Percentiles rank a stretch among this genome's conserved stretches.
Conservation (phyloP, 805 yeast genomes). For the Priceomyces haplophilus region DNA sequence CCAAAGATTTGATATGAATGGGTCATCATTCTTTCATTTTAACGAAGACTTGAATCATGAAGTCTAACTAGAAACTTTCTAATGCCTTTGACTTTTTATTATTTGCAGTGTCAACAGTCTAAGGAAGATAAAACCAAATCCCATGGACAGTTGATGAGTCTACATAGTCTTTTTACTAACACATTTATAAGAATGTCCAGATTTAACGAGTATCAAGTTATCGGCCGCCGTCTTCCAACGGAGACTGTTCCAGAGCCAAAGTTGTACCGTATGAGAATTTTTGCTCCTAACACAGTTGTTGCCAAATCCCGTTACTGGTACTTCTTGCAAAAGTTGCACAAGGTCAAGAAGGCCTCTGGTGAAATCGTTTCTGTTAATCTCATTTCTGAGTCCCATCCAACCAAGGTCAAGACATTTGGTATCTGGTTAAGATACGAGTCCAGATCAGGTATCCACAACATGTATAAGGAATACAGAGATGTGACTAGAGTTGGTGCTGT, state of each 20-base stretch:
- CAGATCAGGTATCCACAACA: constrained; percentile 99
- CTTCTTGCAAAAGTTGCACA: constrained; percentile 98
- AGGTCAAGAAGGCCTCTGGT: constrained; percentile 99
- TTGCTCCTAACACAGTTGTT: constrained; percentile 97
- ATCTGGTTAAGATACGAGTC: constrained; percentile 99
- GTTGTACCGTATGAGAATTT: constrained; percentile 99
- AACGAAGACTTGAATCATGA: too few relatives aligned
- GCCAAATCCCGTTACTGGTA: constrained; percentile 99
- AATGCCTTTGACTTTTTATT: too few relatives aligned
- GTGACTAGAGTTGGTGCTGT: constrained; percentile 99
- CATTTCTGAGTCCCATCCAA: constrained; percentile 93
- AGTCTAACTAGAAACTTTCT: too few relatives aligned
- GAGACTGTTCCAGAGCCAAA: constrained; percentile 99
- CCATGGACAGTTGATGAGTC: neutral
- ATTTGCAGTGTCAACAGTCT: too few relatives aligned
- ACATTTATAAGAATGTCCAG: constrained; percentile 61
- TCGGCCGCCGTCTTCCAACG: constrained; percentile 99
- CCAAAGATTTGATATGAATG: too few relatives aligned
- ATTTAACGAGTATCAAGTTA: constrained; percentile 98
- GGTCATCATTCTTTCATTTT: too few relatives aligned
- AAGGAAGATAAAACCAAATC: too few relatives aligned
- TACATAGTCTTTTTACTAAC: constrained; percentile 20
- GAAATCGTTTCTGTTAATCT: constrained; percentile 92
- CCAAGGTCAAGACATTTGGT: constrained; percentile 99
- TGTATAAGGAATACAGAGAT: constrained; percentile 99